Conservation (phyloP, 331 rosid species). For the Quercus tomentella region DNA sequence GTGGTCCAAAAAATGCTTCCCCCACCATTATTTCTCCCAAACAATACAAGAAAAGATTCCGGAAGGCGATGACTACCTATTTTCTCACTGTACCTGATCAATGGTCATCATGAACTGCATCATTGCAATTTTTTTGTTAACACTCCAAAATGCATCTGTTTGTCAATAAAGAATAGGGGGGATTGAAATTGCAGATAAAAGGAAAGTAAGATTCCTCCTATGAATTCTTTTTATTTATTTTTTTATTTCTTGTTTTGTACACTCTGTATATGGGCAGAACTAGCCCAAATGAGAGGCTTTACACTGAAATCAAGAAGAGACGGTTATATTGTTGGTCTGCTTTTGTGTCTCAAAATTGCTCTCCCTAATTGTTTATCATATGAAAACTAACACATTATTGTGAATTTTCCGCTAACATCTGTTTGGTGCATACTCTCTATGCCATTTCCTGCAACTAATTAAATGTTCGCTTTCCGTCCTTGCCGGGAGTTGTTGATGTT, state of each 20-base stretch:
- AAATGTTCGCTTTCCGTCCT: too few relatives aligned
- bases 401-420: neutral
- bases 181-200: conserved; percentile 20
- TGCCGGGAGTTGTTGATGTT: too few relatives aligned
- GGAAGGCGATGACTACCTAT: conserved; percentile 96
- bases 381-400: neutral
- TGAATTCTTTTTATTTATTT: neutral
- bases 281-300: conserved; percentile 3
- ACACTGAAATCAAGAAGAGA: conserved; percentile 12
- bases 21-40: conserved; percentile 93
- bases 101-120: conserved; percentile 61
- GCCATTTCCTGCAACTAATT: neutral
- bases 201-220: conserved; percentile 23
- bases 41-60: conserved; percentile 92
- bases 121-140: conserved; percentile 29
- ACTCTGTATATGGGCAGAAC: conserved; percentile 17
- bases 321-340: neutral
- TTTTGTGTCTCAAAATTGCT: conserved; percentile 1
- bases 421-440: too few relatives aligned
- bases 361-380: neutral
- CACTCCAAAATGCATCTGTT: conserved; percentile 16
- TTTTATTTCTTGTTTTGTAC: neutral
- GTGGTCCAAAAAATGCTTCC: conserved; percentile 82
- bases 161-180: conserved; percentile 3
- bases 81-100: conserved; percentile 93